Conservation (phyloP, 1,284 basidiomycete species). For the Coniferiporia weirii region DNA sequence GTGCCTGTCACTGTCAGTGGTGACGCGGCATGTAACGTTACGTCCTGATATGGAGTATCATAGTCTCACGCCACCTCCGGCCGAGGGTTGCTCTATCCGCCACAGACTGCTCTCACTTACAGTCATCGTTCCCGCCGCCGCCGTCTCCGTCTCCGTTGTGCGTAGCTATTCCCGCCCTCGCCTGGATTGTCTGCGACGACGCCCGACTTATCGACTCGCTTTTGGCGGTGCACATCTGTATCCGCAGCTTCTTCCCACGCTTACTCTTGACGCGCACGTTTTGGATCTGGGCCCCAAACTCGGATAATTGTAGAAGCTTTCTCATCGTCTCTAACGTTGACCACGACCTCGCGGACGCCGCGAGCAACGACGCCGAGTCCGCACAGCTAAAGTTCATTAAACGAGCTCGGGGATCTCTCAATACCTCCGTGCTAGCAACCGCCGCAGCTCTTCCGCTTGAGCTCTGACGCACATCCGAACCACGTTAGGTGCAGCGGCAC, state of each 20-base stretch:
- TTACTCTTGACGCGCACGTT: background rate
- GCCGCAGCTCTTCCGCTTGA: background rate
- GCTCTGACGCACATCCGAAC: background rate
- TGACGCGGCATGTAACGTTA: background rate
- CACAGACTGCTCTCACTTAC: background rate
- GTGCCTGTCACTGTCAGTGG: background rate
- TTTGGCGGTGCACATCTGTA: background rate
- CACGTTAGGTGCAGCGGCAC: slow-evolving; percentile 8
- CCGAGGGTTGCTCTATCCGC: background rate
- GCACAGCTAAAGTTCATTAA: background rate
- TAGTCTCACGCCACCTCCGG: slow-evolving; percentile 3
- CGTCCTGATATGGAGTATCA: background rate
- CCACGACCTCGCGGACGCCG: background rate
- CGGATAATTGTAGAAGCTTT: background rate
- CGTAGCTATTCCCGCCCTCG: background rate
- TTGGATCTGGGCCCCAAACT: background rate
- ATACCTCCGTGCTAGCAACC: background rate
- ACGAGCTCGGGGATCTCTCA: background rate
- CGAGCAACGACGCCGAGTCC: background rate
- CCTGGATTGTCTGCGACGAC: background rate
- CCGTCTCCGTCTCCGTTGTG: background rate
- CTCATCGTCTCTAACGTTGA: slow-evolving; percentile 12
- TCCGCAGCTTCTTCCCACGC: background rate
- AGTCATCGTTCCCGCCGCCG: background rate
- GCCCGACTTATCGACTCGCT: background rate